A percentile compares a stretch with the other conserved stretches of the same genome.
phyloP scores from a whole-genome alignment of 148 eudicot genomes.

The Polygonum aviculare region DNA sequence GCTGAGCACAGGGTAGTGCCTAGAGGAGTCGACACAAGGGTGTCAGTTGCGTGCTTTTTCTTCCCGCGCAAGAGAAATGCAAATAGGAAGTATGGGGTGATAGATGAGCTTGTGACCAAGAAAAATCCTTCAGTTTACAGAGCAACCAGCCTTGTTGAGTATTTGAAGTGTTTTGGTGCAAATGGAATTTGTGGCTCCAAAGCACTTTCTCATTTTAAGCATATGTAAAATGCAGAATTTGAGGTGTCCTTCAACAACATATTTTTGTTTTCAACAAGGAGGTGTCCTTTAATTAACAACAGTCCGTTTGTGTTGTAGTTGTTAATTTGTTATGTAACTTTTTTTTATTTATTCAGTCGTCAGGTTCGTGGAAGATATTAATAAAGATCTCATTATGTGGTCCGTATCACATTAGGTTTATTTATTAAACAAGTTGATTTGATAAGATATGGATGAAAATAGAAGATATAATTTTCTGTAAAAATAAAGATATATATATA shows the following conservation, averaged over 20 bases:
- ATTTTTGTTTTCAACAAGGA: too few relatives aligned
- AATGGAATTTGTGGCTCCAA: conserved; percentile 7
- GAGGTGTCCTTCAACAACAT: neutral
- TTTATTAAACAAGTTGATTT: too few relatives aligned
- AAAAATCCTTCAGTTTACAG: neutral
- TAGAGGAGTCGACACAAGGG: neutral
- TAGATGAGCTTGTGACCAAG: neutral
- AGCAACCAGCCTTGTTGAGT: neutral
- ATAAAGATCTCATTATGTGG: too few relatives aligned
- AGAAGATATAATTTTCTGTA: too few relatives aligned
- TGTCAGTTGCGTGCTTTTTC: conserved; percentile 8
- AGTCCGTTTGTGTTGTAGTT: too few relatives aligned
- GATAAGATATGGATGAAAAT: too few relatives aligned
- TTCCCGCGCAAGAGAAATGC: conserved; percentile 9
- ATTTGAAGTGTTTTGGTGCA: neutral
- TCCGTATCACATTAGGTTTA: too few relatives aligned
- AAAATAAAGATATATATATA: too few relatives aligned
- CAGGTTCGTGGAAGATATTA: too few relatives aligned
- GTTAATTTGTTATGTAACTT: too few relatives aligned
- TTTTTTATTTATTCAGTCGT: too few relatives aligned
- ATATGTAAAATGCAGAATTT: neutral
- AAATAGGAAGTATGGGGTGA: conserved; percentile 3
- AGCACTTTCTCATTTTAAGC: conserved; percentile 9
- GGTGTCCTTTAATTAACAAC: too few relatives aligned
- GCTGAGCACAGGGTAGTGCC: conserved; percentile 8